Evolutionary conservation across 768 basidiomycete species (phyloP).

Genomic region (Dendrothele bispora): DNA sequence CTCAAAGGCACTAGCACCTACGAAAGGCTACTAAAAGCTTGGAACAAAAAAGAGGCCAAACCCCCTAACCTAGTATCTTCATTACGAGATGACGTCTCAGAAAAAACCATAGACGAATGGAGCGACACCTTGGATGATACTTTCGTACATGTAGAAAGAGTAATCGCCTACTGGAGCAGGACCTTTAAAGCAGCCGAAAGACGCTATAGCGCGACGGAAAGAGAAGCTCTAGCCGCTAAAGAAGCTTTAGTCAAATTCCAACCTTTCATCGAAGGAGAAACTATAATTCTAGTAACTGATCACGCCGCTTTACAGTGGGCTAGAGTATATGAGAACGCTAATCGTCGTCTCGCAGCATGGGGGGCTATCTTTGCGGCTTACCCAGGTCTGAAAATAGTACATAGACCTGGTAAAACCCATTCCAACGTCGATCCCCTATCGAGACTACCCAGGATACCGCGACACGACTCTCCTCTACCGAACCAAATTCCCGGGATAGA

Average conservation of each 20-base stretch:
- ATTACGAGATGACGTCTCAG: not conserved
- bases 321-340: conserved; percentile 15
- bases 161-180: conserved; percentile 25
- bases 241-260: too few species aligned
- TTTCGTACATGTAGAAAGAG: conserved; percentile 18
- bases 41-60: conserved; percentile 2
- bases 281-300: conserved; percentile 12
- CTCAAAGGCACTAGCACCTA: conserved; percentile 7
- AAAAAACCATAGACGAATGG: conserved; percentile 4
- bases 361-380: conserved; percentile 26
- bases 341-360: conserved; percentile 22
- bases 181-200: conserved; percentile 19
- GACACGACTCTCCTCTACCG: not conserved
- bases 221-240: too few species aligned
- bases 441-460: not conserved
- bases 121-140: conserved; percentile 15
- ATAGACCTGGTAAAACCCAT: not conserved
- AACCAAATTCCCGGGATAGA: too few species aligned
- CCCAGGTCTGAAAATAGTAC: conserved; percentile 8
- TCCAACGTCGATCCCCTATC: conserved; percentile 4
- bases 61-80: conserved; percentile 14
- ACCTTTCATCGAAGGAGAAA: conserved; percentile 26
- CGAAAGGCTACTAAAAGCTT: conserved; percentile 7
- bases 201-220: conserved; percentile 26
- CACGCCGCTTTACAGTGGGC: conserved; percentile 17